phyloP scores from a whole-genome alignment of 2,329 filamentous ascomycete genomes.

The Aspergillus persii region DNA sequence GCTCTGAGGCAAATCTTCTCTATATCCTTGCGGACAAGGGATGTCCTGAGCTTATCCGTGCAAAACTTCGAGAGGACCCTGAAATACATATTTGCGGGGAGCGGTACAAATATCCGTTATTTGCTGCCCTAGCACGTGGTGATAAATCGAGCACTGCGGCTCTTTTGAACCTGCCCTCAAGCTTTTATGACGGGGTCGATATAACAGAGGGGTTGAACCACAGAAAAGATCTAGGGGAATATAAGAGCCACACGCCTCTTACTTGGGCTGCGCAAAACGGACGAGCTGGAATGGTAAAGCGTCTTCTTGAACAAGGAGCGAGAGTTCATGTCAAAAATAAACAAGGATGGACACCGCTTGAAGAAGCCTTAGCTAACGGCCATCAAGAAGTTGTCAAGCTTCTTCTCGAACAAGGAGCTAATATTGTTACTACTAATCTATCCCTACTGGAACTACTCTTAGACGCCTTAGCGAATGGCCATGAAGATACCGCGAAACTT shows the following conservation, averaged over 20 bases:
- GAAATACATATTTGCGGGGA: conserved; percentile 6
- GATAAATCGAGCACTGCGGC: conserved; percentile 8
- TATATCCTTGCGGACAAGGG: conserved; percentile 20
- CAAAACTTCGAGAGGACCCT: neutral
- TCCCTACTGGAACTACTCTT: too few relatives aligned
- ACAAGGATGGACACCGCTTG: neutral
- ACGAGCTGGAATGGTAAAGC: neutral
- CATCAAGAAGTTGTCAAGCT: neutral
- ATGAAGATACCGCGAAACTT: neutral
- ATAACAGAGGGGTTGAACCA: conserved; percentile 9
- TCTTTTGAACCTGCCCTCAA: conserved; percentile 8
- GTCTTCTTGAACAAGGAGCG: conserved; percentile 12
- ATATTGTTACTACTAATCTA: neutral
- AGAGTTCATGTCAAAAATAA: conserved; percentile 4
- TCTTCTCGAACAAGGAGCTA: conserved; percentile 6
- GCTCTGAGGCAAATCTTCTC: neutral
- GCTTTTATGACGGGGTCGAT: conserved; percentile 5
- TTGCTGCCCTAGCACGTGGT: conserved; percentile 15
- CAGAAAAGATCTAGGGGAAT: conserved; percentile 8
- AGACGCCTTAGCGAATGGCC: neutral
- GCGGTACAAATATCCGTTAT: conserved; percentile 15
- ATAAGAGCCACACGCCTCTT: conserved; percentile 10
- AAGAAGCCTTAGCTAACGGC: too few relatives aligned
- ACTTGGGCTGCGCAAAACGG: conserved; percentile 12
- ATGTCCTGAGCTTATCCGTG: conserved; percentile 10